These are phyloP conservation scores for Russula emetica DNA, from an alignment of 768 basidiomycete genomes.

Conservation along the genomic window DNA sequence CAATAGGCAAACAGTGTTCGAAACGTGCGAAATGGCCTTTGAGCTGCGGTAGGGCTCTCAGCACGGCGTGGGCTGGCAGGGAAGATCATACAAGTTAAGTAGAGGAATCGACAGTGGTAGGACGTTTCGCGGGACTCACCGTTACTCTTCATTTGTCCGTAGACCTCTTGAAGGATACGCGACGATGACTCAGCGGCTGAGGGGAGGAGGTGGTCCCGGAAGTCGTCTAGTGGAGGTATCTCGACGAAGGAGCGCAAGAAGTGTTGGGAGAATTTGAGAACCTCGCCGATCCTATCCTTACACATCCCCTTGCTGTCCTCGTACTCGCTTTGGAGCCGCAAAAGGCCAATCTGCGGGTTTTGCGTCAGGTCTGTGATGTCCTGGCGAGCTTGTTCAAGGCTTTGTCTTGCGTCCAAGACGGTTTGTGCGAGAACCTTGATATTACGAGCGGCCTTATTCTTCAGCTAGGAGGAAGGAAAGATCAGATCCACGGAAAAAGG, in stretches of 20 bases:
- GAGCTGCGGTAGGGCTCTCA: slow-evolving; percentile 1
- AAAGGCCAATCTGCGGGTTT: slow-evolving; percentile 1
- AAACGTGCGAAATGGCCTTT: background rate
- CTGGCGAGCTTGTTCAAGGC: background rate
- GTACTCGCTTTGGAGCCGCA: slow-evolving; percentile 18
- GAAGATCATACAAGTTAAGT: background rate
- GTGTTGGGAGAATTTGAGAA: slow-evolving; percentile 13
- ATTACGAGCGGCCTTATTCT: slow-evolving; percentile 12
- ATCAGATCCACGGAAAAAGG: background rate
- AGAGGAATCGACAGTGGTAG: background rate
- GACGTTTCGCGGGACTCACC: background rate
- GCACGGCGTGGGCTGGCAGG: background rate
- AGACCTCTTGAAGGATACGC: background rate
- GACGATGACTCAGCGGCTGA: slow-evolving; percentile 3
- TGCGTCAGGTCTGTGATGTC: slow-evolving; percentile 8
- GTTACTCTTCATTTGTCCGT: background rate
- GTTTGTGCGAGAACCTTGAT: slow-evolving; percentile 13
- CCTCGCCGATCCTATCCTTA: slow-evolving; percentile 1
- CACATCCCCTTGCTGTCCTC: slow-evolving; percentile 1
- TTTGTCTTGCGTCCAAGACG: background rate
- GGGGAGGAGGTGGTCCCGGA: slow-evolving; percentile 15
- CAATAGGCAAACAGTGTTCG: slow-evolving; percentile 2
- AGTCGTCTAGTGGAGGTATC: slow-evolving; percentile 11
- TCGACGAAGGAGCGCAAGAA: slow-evolving; percentile 14
- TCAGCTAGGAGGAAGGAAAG: background rate